These are phyloP conservation scores for Cornus suecica DNA, from an alignment of 148 eudicot species.

Conservation along the genomic window DNA sequence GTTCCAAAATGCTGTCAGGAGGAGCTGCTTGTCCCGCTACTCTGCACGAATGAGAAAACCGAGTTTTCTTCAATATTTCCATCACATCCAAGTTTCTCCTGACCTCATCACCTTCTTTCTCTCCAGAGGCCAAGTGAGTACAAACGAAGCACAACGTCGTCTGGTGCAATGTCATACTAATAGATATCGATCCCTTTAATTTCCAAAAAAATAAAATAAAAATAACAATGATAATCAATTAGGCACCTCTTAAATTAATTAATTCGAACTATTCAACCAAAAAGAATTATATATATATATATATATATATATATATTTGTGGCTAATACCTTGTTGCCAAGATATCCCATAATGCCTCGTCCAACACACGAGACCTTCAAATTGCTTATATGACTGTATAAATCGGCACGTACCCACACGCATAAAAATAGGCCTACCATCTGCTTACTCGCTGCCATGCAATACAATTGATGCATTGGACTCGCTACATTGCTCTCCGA, in stretches of 20 bases:
- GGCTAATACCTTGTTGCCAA: constrained; percentile 79
- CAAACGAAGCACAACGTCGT: constrained; percentile 64
- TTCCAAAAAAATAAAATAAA: background rate
- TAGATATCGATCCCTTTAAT: constrained; percentile 58
- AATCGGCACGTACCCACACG: constrained; percentile 48
- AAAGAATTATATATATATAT: background rate
- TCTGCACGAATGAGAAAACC: constrained; percentile 36
- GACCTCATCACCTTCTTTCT: constrained; percentile 54
- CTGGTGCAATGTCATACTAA: constrained; percentile 57
- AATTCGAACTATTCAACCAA: too few relatives aligned
- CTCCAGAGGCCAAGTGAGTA: constrained; percentile 74
- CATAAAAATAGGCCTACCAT: constrained; percentile 68
- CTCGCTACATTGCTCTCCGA: background rate
- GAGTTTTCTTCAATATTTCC: constrained; percentile 55
- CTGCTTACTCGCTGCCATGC: constrained; percentile 54
- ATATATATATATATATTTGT: background rate
- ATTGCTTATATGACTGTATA: constrained; percentile 31
- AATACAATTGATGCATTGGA: constrained; percentile 13
- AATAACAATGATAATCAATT: too few relatives aligned
- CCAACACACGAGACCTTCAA: constrained; percentile 62
- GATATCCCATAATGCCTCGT: constrained; percentile 68
- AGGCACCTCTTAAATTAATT: too few relatives aligned
- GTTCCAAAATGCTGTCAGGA: constrained; percentile 50
- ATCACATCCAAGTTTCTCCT: constrained; percentile 54
- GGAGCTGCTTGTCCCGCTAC: constrained; percentile 17